Base-by-base conservation (phyloP, 805 yeast genomes). In the Wickerhamomyces mucosus region DNA sequence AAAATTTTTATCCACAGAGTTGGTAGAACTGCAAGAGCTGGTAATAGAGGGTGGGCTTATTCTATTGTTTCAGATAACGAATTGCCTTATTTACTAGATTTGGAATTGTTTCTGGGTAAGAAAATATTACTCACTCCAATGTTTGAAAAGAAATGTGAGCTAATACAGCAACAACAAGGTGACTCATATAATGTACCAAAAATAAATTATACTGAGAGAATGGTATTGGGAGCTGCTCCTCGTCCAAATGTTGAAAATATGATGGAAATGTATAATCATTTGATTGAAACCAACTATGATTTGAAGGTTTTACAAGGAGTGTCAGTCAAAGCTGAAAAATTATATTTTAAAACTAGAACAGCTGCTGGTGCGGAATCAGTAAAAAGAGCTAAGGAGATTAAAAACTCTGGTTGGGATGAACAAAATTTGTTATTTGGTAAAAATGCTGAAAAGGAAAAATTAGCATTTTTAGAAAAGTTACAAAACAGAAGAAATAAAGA, bases 21-120 rank as follows among this genome's bases (percentile, higher is more conserved):
- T 28, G 99, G 99, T 56, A 78, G 99, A 69, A 92, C 99, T 28
- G 99, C 98, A 9, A 81, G 99, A 69, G 98, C 98, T 7, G 99
- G 99, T 53, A 80, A 85, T 53, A 75, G 71, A 45, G 99, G 99
- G 51, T 86, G 96, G 94, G 99, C 98, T 0, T 92, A 83, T 54
- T 79, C 96, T 3, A 73, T 92, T 38, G 79, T 88, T 7, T 68
- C 76, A 36, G 95, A 86, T 41, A 67, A 73, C 34, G 99, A 92
- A 53, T 58, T 89, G 35, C 95, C 98, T 9, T 92, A 89, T 46
- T 57, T 92, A 32, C 65, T 89, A 30, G 99, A 92, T 56, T 65
- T 92, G 46, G 97, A 92, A 53, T 55, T 92, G 27, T 89, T 92
- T 49, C 61, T 92, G 45, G 96, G 96, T 6, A 73, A 79, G 48